Evolutionary conservation across 106 monocot genomes (phyloP).

Genomic region (Iris macrosiphon): DNA sequence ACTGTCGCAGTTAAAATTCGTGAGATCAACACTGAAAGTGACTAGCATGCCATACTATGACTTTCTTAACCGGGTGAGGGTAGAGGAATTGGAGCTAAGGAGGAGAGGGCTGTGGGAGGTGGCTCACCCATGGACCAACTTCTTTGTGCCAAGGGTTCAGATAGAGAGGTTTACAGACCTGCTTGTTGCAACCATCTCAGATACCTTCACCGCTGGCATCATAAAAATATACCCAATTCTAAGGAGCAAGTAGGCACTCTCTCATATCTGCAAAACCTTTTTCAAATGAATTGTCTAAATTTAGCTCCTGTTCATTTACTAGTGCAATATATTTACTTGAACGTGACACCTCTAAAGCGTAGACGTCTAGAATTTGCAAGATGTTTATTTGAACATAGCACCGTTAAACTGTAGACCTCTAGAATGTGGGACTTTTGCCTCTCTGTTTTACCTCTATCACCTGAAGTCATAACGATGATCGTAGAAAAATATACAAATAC

Average conservation of each 20-base stretch:
- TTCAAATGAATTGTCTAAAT: too few relatives aligned
- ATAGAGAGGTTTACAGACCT: constrained; percentile 11
- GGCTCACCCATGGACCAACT: constrained; percentile 50
- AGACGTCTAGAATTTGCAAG: too few relatives aligned
- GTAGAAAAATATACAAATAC: too few relatives aligned
- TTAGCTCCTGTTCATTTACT: too few relatives aligned
- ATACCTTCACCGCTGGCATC: constrained; percentile 8
- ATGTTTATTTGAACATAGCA: too few relatives aligned
- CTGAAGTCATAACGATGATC: too few relatives aligned
- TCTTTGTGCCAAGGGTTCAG: constrained; percentile 36
- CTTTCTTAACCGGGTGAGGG: constrained; percentile 46
- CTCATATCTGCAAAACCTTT: background rate
- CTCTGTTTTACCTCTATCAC: too few relatives aligned
- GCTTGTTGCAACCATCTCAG: constrained; percentile 19
- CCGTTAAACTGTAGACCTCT: too few relatives aligned
- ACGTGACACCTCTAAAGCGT: too few relatives aligned
- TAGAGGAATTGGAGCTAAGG: constrained; percentile 25
- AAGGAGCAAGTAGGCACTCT: constrained; percentile 23
- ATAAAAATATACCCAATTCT: constrained; percentile 42
- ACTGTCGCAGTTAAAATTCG: background rate
- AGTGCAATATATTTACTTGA: too few relatives aligned
- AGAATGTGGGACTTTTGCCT: too few relatives aligned
- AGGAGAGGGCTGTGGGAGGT: constrained; percentile 39
- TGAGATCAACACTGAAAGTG: background rate
- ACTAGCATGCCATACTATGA: constrained; percentile 21